Evolutionary conservation across 352 stramenopile species (phyloP).

Genomic region (Pythium rishiriense): DNA sequence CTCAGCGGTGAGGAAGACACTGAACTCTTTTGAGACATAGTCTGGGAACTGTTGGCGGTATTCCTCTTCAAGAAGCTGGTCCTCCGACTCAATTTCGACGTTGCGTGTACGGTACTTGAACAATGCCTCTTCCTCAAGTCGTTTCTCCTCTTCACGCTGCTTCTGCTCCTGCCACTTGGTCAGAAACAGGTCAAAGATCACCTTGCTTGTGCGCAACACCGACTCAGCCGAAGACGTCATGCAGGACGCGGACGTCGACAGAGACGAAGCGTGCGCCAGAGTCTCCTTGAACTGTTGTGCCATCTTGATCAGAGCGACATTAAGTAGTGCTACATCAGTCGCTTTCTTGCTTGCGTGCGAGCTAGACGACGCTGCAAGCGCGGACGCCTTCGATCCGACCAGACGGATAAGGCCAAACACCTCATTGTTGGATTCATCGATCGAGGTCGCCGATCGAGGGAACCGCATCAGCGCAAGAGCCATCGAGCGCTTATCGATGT

Average conservation of each 20-base stretch:
- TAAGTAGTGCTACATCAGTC: conserved; percentile 65
- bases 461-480: conserved; percentile 74
- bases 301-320: conserved; percentile 70
- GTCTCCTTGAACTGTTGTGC: conserved; percentile 64
- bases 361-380: conserved; percentile 11
- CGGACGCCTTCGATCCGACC: conserved; percentile 20
- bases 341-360: conserved; percentile 43
- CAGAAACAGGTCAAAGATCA: conserved; percentile 84
- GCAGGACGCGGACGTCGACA: conserved; percentile 23
- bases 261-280: conserved; percentile 22
- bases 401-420: conserved; percentile 28
- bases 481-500: conserved; percentile 49
- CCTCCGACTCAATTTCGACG: conserved; percentile 79
- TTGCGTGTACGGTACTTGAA: conserved; percentile 88
- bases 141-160: conserved; percentile 70
- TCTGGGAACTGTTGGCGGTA: conserved; percentile 94
- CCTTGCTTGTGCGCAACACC: conserved; percentile 54
- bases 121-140: conserved; percentile 66
- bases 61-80: conserved; percentile 84
- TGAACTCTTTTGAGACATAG: conserved; percentile 76
- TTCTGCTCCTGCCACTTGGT: conserved; percentile 86
- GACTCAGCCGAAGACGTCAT: conserved; percentile 5
- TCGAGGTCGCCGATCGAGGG: conserved; percentile 28
- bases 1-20: conserved; percentile 56
- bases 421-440: conserved; percentile 9